These are phyloP conservation scores for Colletotrichum nymphaeae DNA, from an alignment of 2,329 filamentous ascomycete species.

Conservation along the genomic window DNA sequence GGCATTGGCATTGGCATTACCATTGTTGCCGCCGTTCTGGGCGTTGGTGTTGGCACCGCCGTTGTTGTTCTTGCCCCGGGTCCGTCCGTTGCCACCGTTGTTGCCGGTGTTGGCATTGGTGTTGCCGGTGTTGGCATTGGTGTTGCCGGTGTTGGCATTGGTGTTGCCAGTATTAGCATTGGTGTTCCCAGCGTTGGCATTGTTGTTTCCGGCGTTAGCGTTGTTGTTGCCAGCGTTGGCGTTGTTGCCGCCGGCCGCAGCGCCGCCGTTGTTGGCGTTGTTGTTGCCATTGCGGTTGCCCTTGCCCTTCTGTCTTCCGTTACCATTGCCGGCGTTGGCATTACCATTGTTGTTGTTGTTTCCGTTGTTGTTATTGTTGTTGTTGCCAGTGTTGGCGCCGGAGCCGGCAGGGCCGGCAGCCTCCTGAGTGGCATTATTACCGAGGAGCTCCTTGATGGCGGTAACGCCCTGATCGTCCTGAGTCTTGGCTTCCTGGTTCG, in stretches of 20 bases:
- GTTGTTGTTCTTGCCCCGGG: not conserved
- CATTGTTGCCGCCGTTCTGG: not conserved
- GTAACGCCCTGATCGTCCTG: conserved; percentile 47
- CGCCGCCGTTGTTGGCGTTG: conserved; percentile 10
- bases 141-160: not conserved
- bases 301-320: too few relatives aligned
- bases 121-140: not conserved
- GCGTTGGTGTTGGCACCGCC: not conserved
- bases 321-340: conserved; percentile 31
- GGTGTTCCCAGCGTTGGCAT: not conserved
- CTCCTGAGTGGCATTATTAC: conserved; percentile 44
- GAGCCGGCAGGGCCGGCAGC: conserved; percentile 42
- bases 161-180: not conserved
- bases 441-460: conserved; percentile 52
- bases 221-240: too few relatives aligned
- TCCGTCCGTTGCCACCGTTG: not conserved
- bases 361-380: conserved; percentile 34
- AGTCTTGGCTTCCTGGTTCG: conserved; percentile 52
- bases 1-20: not conserved
- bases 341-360: conserved; percentile 20
- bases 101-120: not conserved
- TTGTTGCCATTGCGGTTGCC: not conserved
- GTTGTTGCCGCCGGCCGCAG: too few relatives aligned
- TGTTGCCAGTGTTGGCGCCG: conserved; percentile 6
- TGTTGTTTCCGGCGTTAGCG: not conserved